Evolutionary conservation across 805 yeast species (phyloP).

Genomic region (Torulaspora maleeae): DNA sequence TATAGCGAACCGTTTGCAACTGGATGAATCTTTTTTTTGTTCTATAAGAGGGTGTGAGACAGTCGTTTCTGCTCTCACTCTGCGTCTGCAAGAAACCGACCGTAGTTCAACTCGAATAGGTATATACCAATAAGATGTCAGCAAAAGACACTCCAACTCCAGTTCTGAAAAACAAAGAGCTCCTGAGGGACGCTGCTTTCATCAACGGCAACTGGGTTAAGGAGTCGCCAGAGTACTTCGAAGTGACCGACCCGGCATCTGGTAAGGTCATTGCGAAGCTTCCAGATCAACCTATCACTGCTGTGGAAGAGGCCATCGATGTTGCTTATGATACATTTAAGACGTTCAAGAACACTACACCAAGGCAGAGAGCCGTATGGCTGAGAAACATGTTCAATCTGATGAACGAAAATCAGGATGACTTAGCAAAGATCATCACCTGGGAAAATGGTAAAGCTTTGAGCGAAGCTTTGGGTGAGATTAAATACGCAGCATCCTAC

Average conservation of each 20-base stretch:
- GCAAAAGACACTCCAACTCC: slow-evolving; percentile 20
- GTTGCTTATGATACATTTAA: slow-evolving; percentile 45
- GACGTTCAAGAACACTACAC: slow-evolving; percentile 43
- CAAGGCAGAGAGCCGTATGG: slow-evolving; percentile 48
- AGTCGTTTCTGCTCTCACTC: neutral
- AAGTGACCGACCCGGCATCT: slow-evolving; percentile 74
- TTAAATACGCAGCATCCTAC: slow-evolving; percentile 62
- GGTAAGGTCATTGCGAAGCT: slow-evolving; percentile 53
- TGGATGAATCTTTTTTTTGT: too few relatives aligned
- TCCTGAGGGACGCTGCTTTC: slow-evolving; percentile 55
- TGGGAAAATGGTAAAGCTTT: slow-evolving; percentile 61
- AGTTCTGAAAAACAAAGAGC: slow-evolving; percentile 43
- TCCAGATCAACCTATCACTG: slow-evolving; percentile 55
- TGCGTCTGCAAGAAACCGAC: neutral
- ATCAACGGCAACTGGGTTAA: slow-evolving; percentile 73
- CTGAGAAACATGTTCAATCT: slow-evolving; percentile 47
- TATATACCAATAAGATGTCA: slow-evolving; percentile 3
- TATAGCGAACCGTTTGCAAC: neutral
- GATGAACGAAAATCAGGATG: slow-evolving; percentile 53
- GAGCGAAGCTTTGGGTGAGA: slow-evolving; percentile 51
- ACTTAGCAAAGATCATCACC: slow-evolving; percentile 50
- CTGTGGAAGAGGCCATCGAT: slow-evolving; percentile 54
- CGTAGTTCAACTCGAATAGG: neutral
- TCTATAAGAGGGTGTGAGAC: neutral
- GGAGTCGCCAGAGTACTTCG: slow-evolving; percentile 45